Evolutionary conservation across 139 green algal genomes (phyloP).

Genomic region (Picochlorum sp.): DNA sequence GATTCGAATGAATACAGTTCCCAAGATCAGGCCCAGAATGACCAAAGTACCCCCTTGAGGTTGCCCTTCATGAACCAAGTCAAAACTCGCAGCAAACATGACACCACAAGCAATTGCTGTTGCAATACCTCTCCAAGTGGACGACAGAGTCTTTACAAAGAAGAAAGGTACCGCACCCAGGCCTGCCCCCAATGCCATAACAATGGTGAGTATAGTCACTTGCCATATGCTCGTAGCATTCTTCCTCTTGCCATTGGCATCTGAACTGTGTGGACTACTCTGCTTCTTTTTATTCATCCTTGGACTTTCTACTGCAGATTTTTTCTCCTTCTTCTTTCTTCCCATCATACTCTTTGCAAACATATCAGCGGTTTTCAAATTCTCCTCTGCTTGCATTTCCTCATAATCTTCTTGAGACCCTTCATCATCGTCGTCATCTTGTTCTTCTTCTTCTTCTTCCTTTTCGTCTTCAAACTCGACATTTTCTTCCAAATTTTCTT

Average conservation of each 20-base stretch:
- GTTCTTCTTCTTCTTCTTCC: not conserved
- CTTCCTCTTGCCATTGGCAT: too few relatives aligned
- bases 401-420: not conserved
- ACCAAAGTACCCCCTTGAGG: slow-evolving; percentile 49
- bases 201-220: slow-evolving; percentile 27
- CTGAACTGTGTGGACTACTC: not conserved
- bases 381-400: not conserved
- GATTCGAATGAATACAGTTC: slow-evolving; percentile 62
- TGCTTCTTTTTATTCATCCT: not conserved
- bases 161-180: slow-evolving; percentile 71
- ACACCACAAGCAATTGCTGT: slow-evolving; percentile 91
- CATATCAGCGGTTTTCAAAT: not conserved
- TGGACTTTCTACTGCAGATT: not conserved
- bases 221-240: slow-evolving; percentile 1
- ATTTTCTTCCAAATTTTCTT: not conserved
- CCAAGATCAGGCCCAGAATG: slow-evolving; percentile 58
- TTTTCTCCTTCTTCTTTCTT: not conserved
- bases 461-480: not conserved
- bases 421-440: not conserved
- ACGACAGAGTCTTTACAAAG: slow-evolving; percentile 39
- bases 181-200: slow-evolving; percentile 46
- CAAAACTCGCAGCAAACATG: slow-evolving; percentile 94
- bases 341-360: not conserved
- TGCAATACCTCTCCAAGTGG: slow-evolving; percentile 51
- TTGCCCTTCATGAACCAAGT: slow-evolving; percentile 82